Evolutionary conservation across 495 filamentous ascomycete species (phyloP), one percentile per base, ranked within the genome.

Genomic region (Oidiodendron maius): DNA sequence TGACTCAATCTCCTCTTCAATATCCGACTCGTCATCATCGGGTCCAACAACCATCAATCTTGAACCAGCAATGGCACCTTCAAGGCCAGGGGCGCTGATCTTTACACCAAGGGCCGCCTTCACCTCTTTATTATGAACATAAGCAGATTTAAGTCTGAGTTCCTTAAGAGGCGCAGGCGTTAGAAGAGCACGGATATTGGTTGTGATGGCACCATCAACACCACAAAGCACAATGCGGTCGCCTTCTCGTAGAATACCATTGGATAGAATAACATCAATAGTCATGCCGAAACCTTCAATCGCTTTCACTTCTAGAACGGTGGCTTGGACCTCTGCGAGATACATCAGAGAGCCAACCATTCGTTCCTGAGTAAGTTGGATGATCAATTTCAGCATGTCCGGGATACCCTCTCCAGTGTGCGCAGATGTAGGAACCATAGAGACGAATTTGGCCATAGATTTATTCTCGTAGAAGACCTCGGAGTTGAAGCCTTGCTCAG

Each of bases 341-440:
- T 97, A 99, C 94, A 99, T 99, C 54, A 99, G 78, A 41, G 87
- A 84, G 61, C 84, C 91, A 45, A 91, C 95, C 94, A 99, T 97
- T 49, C 94, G 83, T 72, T 99, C 91, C 68, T 99, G 94, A 1
- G 88, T 94, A 42, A 99, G 71, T 49, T 83, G 81, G 21, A 95
- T 73, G 60, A 99, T 83, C 40, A 99, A 80, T 77, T 96, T 97
- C 53, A 99, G 70, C 91, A 99, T 95, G 66, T 99, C 94, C 21
- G 94, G 94, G 57, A 99, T 91, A 77, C 94, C 94, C 71, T 99
- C 94, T 53, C 94, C 94, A 10, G 93, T 97, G 71, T 95, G 88
- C 10, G 94, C 94, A 12, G 91, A 96, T 6, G 94, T 99, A 11
- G 94, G 94, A 17, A 99, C 90, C 37, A 99, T 71, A 11, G 93